These are phyloP conservation scores for Prunus salicina DNA, from an alignment of 306 rosid genomes.

Conservation along the genomic window DNA sequence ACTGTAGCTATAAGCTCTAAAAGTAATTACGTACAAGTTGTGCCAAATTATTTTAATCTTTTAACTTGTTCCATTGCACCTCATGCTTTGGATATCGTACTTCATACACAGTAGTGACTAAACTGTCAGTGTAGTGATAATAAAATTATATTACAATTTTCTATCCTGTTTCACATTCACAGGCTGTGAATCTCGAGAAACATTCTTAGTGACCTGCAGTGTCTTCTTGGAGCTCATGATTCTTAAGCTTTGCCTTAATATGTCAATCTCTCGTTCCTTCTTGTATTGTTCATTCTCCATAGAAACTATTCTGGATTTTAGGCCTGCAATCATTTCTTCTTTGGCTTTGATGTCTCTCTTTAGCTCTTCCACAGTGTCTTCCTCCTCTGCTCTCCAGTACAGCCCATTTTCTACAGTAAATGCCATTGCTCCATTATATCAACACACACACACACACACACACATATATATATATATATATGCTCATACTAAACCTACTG, in stretches of 20 bases:
- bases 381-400: constrained; percentile 72
- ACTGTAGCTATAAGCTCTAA: not conserved
- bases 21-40: not conserved
- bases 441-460: too few relatives aligned
- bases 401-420: constrained; percentile 54
- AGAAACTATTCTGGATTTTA: constrained; percentile 43
- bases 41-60: not conserved
- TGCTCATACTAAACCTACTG: too few relatives aligned
- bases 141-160: not conserved
- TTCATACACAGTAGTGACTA: not conserved
- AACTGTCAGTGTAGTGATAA: not conserved
- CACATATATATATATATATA: too few relatives aligned
- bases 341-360: constrained; percentile 53
- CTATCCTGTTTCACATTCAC: constrained; percentile 14
- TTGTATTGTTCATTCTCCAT: constrained; percentile 56
- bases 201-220: constrained; percentile 30
- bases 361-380: constrained; percentile 59
- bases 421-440: too few relatives aligned
- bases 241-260: constrained; percentile 84
- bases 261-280: constrained; percentile 72
- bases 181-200: constrained; percentile 22
- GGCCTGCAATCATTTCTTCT: constrained; percentile 52
- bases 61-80: not conserved
- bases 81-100: not conserved
- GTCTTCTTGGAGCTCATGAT: constrained; percentile 61